These are phyloP conservation scores for Phycomyces nitens DNA, from an alignment of 192 early-diverging fungal species.

Conservation along the genomic window DNA sequence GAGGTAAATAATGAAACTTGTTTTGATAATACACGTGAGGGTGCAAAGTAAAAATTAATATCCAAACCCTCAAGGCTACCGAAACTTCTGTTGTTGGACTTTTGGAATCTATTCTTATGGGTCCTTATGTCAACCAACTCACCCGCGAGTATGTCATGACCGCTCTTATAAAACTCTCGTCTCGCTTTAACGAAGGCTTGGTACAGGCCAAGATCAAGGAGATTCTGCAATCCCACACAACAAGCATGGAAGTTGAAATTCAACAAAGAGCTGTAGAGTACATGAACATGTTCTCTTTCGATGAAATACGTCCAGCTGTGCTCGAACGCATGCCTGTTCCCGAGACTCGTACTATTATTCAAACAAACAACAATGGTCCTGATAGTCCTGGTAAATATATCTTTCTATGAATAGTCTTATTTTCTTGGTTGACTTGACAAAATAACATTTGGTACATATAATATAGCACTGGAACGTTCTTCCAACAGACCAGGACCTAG, in stretches of 20 bases:
- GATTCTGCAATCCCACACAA: slow-evolving; percentile 58
- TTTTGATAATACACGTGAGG: not conserved
- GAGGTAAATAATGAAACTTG: slow-evolving; percentile 35
- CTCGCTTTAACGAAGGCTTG: slow-evolving; percentile 61
- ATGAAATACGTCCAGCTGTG: slow-evolving; percentile 69
- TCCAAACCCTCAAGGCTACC: slow-evolving; percentile 39
- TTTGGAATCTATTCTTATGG: slow-evolving; percentile 70
- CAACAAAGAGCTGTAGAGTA: slow-evolving; percentile 96
- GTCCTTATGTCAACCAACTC: slow-evolving; percentile 74
- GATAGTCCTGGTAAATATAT: slow-evolving; percentile 2
- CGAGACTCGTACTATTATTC: slow-evolving; percentile 44
- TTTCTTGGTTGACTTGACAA: no score
- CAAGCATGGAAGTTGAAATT: slow-evolving; percentile 84
- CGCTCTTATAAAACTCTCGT: slow-evolving; percentile 83
- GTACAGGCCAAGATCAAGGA: slow-evolving; percentile 52
- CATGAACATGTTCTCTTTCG: slow-evolving; percentile 71
- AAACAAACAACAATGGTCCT: slow-evolving; percentile 21
- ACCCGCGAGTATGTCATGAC: slow-evolving; percentile 85
- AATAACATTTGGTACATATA: no score
- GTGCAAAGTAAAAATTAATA: not conserved
- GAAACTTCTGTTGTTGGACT: slow-evolving; percentile 74
- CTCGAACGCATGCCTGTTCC: slow-evolving; percentile 93
- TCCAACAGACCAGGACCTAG: slow-evolving; percentile 39
- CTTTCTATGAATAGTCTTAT: not conserved
- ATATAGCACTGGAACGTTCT: slow-evolving; percentile 5